phyloP scores from a whole-genome alignment of 2,329 filamentous ascomycete species.

The Penicillium sp. region DNA sequence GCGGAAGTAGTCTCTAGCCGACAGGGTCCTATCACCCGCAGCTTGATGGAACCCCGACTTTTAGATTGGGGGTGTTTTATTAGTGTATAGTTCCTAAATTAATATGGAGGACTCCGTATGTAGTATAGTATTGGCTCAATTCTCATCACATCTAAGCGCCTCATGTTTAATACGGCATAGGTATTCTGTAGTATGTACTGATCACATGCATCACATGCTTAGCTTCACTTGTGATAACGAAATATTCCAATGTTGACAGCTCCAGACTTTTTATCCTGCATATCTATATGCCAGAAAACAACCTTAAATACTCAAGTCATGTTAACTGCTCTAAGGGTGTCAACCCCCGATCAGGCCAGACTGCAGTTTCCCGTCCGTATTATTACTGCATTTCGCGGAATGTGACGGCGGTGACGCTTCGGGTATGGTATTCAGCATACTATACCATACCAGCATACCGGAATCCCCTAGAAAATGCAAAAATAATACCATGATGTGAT shows the following conservation, averaged over 20 bases:
- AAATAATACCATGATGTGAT: slow-evolving; percentile 8
- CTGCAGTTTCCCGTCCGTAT: background rate
- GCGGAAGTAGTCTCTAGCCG: background rate
- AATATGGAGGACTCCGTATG: too few relatives aligned
- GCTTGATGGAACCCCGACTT: background rate
- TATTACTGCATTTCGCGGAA: slow-evolving; percentile 11
- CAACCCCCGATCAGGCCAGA: background rate
- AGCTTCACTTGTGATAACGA: background rate
- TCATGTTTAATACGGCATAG: background rate
- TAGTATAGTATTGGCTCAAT: background rate
- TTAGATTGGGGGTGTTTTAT: too few relatives aligned
- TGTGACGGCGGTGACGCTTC: slow-evolving; percentile 11
- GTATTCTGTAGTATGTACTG: background rate
- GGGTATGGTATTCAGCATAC: slow-evolving; percentile 24
- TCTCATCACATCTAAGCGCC: background rate
- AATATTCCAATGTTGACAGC: background rate
- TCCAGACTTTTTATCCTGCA: background rate
- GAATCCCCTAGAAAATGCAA: slow-evolving; percentile 4
- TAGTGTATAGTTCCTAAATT: background rate
- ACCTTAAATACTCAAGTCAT: slow-evolving; percentile 1
- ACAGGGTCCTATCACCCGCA: background rate
- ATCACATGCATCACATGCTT: slow-evolving; percentile 8
- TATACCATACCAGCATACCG: slow-evolving; percentile 7
- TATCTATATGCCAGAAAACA: slow-evolving; percentile 3
- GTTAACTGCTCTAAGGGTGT: background rate